These are phyloP conservation scores for Coniella vitis DNA, from an alignment of 2,329 filamentous ascomycete species.

Conservation along the genomic window DNA sequence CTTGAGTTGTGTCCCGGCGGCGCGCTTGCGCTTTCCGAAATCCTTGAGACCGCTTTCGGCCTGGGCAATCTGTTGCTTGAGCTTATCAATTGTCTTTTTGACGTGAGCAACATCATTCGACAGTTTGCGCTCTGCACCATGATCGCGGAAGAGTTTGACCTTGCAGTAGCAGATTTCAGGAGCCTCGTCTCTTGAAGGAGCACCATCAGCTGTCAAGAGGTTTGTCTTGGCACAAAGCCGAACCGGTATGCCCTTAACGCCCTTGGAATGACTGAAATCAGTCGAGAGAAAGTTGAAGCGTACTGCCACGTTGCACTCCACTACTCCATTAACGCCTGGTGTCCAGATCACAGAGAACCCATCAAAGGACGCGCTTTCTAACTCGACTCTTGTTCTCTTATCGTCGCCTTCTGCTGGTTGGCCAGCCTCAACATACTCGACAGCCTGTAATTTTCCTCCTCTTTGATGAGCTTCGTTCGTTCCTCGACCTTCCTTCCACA, in stretches of 20 bases:
- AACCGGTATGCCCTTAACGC: slow-evolving; percentile 95
- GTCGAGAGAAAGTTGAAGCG: slow-evolving; percentile 98
- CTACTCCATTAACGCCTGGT: slow-evolving; percentile 57
- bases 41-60: slow-evolving; percentile 62
- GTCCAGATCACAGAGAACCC: slow-evolving; percentile 91
- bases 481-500: slow-evolving; percentile 95
- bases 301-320: slow-evolving; percentile 81
- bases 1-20: slow-evolving; percentile 38
- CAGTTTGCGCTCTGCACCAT: slow-evolving; percentile 89
- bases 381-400: slow-evolving; percentile 60
- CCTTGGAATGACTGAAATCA: slow-evolving; percentile 97
- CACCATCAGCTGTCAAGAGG: slow-evolving; percentile 43
- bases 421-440: slow-evolving; percentile 76
- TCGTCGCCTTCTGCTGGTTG: slow-evolving; percentile 56
- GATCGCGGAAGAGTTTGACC: slow-evolving; percentile 93
- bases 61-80: slow-evolving; percentile 88
- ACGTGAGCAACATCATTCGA: slow-evolving; percentile 93
- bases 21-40: slow-evolving; percentile 57
- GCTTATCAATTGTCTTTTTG: slow-evolving; percentile 92
- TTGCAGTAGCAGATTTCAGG: slow-evolving; percentile 89
- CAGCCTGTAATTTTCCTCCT: slow-evolving; percentile 85
- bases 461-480: slow-evolving; percentile 91
- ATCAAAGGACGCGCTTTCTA: slow-evolving; percentile 79
- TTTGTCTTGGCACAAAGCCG: slow-evolving; percentile 88
- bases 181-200: slow-evolving; percentile 34